Evolutionary conservation across 768 basidiomycete genomes (phyloP), one percentile per base, ranked within the genome.

Genomic region (Guyanaporus albipodus): DNA sequence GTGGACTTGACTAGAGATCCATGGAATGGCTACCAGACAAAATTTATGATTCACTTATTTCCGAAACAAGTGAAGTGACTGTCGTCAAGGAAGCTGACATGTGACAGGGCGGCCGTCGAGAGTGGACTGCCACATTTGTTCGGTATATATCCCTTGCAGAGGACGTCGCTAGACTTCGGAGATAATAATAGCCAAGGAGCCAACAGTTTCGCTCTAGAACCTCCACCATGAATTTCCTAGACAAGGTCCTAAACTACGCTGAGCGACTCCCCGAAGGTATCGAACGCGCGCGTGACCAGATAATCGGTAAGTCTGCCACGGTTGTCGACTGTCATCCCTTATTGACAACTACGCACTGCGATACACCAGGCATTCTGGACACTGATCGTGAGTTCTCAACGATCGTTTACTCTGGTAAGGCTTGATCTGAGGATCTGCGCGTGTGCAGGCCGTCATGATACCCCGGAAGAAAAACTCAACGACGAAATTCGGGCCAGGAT

Each of bases 401-500:
- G 31, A 28, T 14, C 14, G 18, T 8, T 29, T 22, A 5, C 10
- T 29, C 23, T 36, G 17, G 9, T 28, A 27, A 24, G 23, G 21
- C 28, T 42, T 29, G 11, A 0, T 1, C n/a, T n/a, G n/a, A n/a
- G n/a, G 7, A 37, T 47, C 44, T 55, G 44, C 19, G 11, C 14
- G 4, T 39, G 6, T 26, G 8, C 47, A 74, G 67, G 79, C 39
- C 82, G 88, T 29, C 91, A 92, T 60, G 87, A 92, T 57, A 79
- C 79, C 39, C 81, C 83, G 0, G 71, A 83, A 46, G 93, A 91
- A 64, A 82, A 78, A 51, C 73, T 67, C 9, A 71, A 79, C 50
- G 93, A 96, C 61, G 70, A 78, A 54, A 71, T 88, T 53, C 74
- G 92, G 19, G 77, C 79, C 2, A 74, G 80, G 62, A 96, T 97